Evolutionary conservation across 192 early-diverging fungal genomes (phyloP).

Genomic region (Backusella morwellensis): DNA sequence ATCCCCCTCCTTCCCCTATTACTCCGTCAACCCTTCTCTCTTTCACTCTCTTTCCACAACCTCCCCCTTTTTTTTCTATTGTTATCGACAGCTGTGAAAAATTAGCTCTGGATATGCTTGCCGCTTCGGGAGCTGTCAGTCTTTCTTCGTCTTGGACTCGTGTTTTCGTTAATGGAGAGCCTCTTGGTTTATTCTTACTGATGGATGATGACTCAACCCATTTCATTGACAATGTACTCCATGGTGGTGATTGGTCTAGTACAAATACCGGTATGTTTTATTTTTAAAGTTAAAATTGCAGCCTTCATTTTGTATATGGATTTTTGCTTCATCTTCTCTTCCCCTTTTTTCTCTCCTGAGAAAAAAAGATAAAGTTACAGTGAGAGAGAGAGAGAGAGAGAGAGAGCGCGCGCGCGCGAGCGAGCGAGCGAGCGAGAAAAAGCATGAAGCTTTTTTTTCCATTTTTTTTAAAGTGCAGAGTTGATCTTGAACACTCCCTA

Average conservation of each 20-base stretch:
- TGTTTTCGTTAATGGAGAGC: constrained; percentile 42
- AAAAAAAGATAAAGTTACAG: not conserved
- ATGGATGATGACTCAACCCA: constrained; percentile 38
- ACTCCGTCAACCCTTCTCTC: not conserved
- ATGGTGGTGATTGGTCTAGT: constrained; percentile 14
- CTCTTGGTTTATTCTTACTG: constrained; percentile 44
- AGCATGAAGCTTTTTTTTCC: not conserved
- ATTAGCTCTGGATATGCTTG: constrained; percentile 38
- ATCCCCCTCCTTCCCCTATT: not conserved
- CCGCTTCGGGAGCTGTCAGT: constrained; percentile 41
- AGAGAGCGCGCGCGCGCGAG: no score
- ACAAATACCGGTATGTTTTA: constrained; percentile 1
- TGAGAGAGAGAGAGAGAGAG: no score
- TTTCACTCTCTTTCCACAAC: constrained; percentile 2
- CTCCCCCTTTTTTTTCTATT: constrained; percentile 17
- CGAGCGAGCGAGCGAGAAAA: no score
- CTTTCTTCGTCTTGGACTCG: constrained; percentile 43
- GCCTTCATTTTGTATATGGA: not conserved
- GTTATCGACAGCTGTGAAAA: constrained; percentile 37
- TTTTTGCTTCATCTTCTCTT: not conserved
- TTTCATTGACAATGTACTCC: constrained; percentile 23
- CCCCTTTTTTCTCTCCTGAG: not conserved
- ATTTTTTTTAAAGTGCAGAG: not conserved
- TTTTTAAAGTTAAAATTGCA: not conserved
- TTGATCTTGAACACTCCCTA: not conserved